Base-by-base conservation (phyloP, 2,329 filamentous ascomycete species). In the Diaporthe australafricana region DNA sequence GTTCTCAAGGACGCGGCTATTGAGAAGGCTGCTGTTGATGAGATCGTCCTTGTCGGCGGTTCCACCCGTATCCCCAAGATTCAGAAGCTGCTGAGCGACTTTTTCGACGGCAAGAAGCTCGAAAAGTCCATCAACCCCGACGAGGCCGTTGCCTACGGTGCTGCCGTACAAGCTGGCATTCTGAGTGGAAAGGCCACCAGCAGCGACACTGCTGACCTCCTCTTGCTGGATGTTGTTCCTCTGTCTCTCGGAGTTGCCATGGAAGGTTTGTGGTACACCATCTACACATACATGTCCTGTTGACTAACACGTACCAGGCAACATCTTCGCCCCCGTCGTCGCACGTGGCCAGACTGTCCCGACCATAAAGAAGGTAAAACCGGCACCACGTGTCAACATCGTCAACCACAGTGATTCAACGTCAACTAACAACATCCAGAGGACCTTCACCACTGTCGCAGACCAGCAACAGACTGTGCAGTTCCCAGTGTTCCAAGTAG, bases 61-160 rank as follows among this genome's bases (percentile, higher is more conserved):
- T 98, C 95, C 76, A 99, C 96, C 81, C 96, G 96, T 94, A 99
- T 99, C 79, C 96, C 96, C 82, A 92, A 92, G 84, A 97, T 99
- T 85, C 96, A 99, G 92, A 98, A 98, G 91, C 93, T 99, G 77
- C 92, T 99, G 78, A 95, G 92, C 87, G 96, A 99, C 87, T 98
- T 95, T 91, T 99, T 99, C 88, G 94, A 97, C 84, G 95, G 95
- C 87, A 99, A 99, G 94, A 98, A 99, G 93, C 94, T 98, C 78
- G 96, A 98, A 91, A 98, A 98, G 90, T 96, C 94, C 89, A 98
- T 98, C 89, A 99, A 99, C 91, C 96, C 96, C 80, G 96, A 99
- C 83, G 96, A 99, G 90, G 96, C 96, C 79, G 96, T 99, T 81
- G 96, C 96, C 79, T 98, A 98, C 87, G 96, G 96, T 92, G 96